Percentiles rank a stretch among this genome's conserved stretches.
Conservation (phyloP, 257 asterid species). For the Nicotiana otophora region DNA sequence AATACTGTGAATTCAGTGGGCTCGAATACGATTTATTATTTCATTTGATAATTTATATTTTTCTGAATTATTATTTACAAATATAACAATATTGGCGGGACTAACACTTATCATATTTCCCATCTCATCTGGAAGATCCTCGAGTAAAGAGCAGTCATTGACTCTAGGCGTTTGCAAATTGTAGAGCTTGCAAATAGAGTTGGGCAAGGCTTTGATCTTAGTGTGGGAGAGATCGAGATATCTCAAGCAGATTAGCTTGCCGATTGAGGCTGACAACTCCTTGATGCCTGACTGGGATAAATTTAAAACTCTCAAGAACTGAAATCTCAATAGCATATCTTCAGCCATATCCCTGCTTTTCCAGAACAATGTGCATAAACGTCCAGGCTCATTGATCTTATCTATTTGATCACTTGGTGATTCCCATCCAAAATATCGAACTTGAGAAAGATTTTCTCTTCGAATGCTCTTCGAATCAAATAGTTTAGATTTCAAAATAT, state of each 20-base stretch:
- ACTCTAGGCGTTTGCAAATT: slow-evolving; percentile 18
- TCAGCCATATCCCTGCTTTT: neutral
- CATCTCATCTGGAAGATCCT: slow-evolving; percentile 10
- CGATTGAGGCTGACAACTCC: neutral
- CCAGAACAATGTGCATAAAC: neutral
- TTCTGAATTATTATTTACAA: no score
- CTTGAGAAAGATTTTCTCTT: neutral
- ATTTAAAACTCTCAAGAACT: neutral
- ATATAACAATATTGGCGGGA: no score
- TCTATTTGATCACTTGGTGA: neutral
- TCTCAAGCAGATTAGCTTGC: slow-evolving; percentile 14
- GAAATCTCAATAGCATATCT: neutral
- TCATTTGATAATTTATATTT: no score
- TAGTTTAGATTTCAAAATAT: neutral
- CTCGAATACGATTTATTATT: no score
- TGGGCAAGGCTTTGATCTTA: accelerated
- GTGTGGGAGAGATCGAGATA: neutral
- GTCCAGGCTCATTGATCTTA: neutral
- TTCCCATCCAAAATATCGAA: neutral
- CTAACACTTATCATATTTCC: slow-evolving; percentile 10
- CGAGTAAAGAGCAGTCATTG: neutral
- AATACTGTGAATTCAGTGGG: no score
- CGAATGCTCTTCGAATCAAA: neutral
- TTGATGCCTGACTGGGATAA: neutral
- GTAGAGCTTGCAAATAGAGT: slow-evolving; percentile 18